phyloP scores from a whole-genome alignment of 345 rosid genomes.

The Brassica rapa region DNA sequence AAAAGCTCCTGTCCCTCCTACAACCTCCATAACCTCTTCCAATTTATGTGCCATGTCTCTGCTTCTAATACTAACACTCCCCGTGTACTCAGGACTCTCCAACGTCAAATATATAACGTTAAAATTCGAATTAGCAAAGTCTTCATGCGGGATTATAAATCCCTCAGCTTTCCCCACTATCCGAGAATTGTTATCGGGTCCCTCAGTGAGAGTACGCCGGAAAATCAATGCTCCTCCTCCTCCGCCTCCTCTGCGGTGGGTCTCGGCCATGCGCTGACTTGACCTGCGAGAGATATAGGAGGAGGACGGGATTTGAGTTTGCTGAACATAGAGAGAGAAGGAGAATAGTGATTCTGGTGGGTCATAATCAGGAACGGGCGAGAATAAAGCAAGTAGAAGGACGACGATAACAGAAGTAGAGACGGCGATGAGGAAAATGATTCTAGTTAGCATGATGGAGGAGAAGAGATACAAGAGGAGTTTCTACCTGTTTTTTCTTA shows the following conservation, averaged over 20 bases:
- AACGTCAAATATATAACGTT: conserved; percentile 72
- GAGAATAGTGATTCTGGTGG: conserved; percentile 52
- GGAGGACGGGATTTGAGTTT: conserved; percentile 42
- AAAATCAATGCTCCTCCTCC: conserved; percentile 60
- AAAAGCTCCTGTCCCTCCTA: conserved; percentile 81
- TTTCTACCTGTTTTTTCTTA: neutral
- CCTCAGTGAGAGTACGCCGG: conserved; percentile 62
- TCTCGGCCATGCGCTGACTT: conserved; percentile 16
- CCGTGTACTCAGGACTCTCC: conserved; percentile 53
- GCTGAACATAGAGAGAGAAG: conserved; percentile 73
- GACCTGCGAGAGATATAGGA: conserved; percentile 17
- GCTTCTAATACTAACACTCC: conserved; percentile 68
- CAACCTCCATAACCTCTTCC: conserved; percentile 58
- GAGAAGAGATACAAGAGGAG: neutral
- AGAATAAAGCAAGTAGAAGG: conserved; percentile 57
- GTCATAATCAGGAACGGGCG: conserved; percentile 50
- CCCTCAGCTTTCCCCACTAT: conserved; percentile 77
- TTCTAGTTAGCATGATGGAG: conserved; percentile 56
- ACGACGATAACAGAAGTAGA: conserved; percentile 52
- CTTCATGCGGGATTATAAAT: conserved; percentile 62
- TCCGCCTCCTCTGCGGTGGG: neutral
- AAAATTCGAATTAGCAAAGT: conserved; percentile 64
- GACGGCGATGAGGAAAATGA: conserved; percentile 62
- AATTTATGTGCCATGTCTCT: conserved; percentile 43
- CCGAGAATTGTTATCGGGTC: conserved; percentile 70